Evolutionary conservation across 257 asterid genomes (phyloP).

Genomic region (Misopates orontium): DNA sequence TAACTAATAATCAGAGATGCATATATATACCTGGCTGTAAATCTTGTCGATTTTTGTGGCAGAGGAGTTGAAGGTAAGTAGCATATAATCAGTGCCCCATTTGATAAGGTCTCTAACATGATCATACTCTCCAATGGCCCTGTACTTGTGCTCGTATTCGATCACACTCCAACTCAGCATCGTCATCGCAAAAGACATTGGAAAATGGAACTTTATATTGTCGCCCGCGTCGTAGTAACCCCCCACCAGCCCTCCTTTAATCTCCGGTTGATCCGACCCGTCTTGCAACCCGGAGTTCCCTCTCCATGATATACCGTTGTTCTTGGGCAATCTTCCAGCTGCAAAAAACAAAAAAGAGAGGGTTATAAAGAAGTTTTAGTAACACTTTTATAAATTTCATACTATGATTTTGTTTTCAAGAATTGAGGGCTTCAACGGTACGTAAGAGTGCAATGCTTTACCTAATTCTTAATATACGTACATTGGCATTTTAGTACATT

Average conservation of each 20-base stretch:
- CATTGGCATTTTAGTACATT: too few species aligned
- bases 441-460: too few species aligned
- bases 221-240: conserved; percentile 96
- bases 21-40: conserved; percentile 59
- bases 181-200: conserved; percentile 91
- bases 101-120: conserved; percentile 66
- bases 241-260: conserved; percentile 78
- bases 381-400: too few species aligned
- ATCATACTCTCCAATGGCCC: conserved; percentile 69
- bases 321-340: conserved; percentile 83
- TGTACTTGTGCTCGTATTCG: conserved; percentile 80
- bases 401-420: too few species aligned
- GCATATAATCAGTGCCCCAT: conserved; percentile 93
- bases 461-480: too few species aligned
- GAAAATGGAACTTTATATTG: conserved; percentile 72
- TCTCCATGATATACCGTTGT: conserved; percentile 72
- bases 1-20: neutral
- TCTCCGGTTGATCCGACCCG: conserved; percentile 57
- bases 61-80: conserved; percentile 74
- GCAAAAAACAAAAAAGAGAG: conserved; percentile 15
- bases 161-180: conserved; percentile 94
- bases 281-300: conserved; percentile 76
- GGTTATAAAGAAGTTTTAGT: too few species aligned
- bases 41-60: conserved; percentile 64
- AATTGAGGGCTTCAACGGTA: too few species aligned